phyloP scores from a whole-genome alignment of 805 yeast species.

The Myxozyma udenii region DNA sequence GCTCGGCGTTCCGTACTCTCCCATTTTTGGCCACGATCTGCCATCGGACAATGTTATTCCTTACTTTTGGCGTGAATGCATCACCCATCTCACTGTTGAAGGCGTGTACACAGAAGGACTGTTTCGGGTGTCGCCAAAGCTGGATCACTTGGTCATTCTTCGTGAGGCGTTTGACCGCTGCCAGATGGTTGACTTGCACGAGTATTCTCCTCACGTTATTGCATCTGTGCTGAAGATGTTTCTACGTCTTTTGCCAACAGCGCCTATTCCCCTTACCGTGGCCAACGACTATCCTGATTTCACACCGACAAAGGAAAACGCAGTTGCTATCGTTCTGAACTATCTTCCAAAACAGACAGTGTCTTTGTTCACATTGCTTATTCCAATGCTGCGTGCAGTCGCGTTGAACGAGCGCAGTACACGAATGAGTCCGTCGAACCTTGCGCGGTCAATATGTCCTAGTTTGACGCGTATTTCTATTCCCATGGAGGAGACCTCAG shows the following conservation, averaged over 20 bases:
- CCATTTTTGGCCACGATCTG: constrained; percentile 37
- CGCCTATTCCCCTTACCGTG: constrained; percentile 47
- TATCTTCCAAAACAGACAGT: constrained; percentile 24
- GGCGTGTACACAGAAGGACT: constrained; percentile 30
- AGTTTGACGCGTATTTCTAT: constrained; percentile 21
- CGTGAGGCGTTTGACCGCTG: constrained; percentile 44
- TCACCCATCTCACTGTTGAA: constrained; percentile 31
- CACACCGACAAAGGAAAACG: constrained; percentile 31
- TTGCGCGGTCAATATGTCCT: constrained; percentile 25
- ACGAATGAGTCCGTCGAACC: constrained; percentile 18
- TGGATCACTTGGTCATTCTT: constrained; percentile 34
- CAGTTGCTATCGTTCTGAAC: constrained; percentile 10
- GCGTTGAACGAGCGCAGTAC: constrained; percentile 21
- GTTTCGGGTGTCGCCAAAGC: constrained; percentile 30
- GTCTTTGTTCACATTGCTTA: constrained; percentile 16
- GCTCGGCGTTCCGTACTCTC: constrained; percentile 45
- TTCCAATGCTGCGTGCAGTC: constrained; percentile 26
- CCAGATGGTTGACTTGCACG: constrained; percentile 53
- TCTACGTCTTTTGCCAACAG: constrained; percentile 51
- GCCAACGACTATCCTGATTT: constrained; percentile 20
- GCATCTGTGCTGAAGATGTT: constrained; percentile 46
- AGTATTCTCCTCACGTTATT: constrained; percentile 56
- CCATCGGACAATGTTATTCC: constrained; percentile 33
- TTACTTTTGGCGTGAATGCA: constrained; percentile 35
- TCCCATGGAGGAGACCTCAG: constrained; percentile 9